These are phyloP conservation scores for Arctium minus DNA, from an alignment of 129 eudicot genomes.

Conservation along the genomic window DNA sequence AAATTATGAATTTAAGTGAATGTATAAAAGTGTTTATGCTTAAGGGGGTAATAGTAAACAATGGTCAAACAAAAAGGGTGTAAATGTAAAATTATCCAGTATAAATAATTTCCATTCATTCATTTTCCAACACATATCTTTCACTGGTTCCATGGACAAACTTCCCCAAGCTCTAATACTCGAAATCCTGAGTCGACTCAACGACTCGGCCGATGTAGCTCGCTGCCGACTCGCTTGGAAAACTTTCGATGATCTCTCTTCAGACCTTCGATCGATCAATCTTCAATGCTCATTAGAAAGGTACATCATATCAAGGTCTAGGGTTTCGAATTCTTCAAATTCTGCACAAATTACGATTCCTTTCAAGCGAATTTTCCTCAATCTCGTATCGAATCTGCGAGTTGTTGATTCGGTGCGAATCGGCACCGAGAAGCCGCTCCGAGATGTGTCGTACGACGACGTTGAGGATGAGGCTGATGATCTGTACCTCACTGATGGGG, in stretches of 20 bases:
- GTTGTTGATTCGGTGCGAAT: slow-evolving; percentile 40
- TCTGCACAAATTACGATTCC: slow-evolving; percentile 28
- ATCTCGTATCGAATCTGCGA: slow-evolving; percentile 16
- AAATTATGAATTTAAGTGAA: not conserved
- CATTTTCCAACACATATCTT: not conserved
- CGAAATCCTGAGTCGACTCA: slow-evolving; percentile 59
- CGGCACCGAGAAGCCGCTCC: slow-evolving; percentile 42
- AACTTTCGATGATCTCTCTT: slow-evolving; percentile 27
- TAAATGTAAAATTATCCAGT: not conserved
- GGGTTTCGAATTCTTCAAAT: slow-evolving; percentile 7
- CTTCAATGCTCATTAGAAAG: slow-evolving; percentile 42
- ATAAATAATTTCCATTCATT: not conserved
- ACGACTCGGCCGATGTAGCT: slow-evolving; percentile 46
- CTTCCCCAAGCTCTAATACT: slow-evolving; percentile 42
- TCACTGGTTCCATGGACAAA: slow-evolving; percentile 31
- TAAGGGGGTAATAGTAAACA: not conserved
- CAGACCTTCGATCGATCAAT: slow-evolving; percentile 43
- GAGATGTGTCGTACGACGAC: slow-evolving; percentile 31
- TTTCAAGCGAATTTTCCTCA: slow-evolving; percentile 40
- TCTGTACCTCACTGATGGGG: slow-evolving; percentile 31
- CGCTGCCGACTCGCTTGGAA: slow-evolving; percentile 48
- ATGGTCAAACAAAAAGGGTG: not conserved
- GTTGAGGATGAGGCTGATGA: slow-evolving; percentile 50
- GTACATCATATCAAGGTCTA: slow-evolving; percentile 42
- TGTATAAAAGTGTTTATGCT: too few species aligned